A percentile compares a stretch with the other conserved stretches of the same genome.
These are phyloP conservation scores for Coemansia sp. DNA, from an alignment of 192 early-diverging fungal species.

Conservation along the genomic window DNA sequence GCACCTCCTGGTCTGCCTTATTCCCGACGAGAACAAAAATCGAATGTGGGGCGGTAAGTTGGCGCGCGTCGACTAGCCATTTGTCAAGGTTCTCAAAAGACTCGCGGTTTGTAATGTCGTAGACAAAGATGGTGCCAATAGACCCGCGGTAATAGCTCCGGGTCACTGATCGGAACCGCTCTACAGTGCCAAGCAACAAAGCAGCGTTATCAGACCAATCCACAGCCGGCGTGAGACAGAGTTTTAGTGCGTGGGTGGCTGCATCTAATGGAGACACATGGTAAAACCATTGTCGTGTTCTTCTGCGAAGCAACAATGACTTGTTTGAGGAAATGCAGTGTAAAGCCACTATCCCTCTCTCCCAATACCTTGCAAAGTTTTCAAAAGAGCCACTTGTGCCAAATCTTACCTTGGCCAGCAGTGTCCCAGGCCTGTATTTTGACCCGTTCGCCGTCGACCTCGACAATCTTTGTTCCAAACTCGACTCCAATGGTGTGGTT, in stretches of 20 bases:
- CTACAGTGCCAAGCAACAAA: slow-evolving; percentile 18
- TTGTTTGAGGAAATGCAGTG: too few relatives aligned
- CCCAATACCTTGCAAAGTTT: slow-evolving; percentile 20
- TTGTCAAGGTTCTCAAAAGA: slow-evolving; percentile 60
- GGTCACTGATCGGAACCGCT: slow-evolving; percentile 64
- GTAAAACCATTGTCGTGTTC: too few relatives aligned
- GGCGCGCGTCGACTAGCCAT: slow-evolving; percentile 65
- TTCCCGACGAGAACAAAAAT: slow-evolving; percentile 71
- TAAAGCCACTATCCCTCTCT: too few relatives aligned
- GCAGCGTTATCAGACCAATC: too few relatives aligned
- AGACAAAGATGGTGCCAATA: slow-evolving; percentile 72
- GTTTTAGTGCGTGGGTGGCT: too few relatives aligned
- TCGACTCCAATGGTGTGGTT: slow-evolving; percentile 78
- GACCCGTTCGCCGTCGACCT: slow-evolving; percentile 60
- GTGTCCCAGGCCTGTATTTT: slow-evolving; percentile 76
- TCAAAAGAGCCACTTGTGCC: neutral
- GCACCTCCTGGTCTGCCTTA: slow-evolving; percentile 51
- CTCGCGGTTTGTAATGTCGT: slow-evolving; percentile 68
- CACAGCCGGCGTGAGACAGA: too few relatives aligned
- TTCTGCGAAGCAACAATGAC: too few relatives aligned
- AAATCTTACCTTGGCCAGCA: slow-evolving; percentile 59
- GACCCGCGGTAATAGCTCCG: slow-evolving; percentile 78
- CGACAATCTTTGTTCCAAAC: slow-evolving; percentile 69
- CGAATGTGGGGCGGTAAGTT: slow-evolving; percentile 63
- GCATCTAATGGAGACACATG: too few relatives aligned